Evolutionary conservation across 208 protist genomes (phyloP).

Genomic region (Acanthamoeba lenticulata): DNA sequence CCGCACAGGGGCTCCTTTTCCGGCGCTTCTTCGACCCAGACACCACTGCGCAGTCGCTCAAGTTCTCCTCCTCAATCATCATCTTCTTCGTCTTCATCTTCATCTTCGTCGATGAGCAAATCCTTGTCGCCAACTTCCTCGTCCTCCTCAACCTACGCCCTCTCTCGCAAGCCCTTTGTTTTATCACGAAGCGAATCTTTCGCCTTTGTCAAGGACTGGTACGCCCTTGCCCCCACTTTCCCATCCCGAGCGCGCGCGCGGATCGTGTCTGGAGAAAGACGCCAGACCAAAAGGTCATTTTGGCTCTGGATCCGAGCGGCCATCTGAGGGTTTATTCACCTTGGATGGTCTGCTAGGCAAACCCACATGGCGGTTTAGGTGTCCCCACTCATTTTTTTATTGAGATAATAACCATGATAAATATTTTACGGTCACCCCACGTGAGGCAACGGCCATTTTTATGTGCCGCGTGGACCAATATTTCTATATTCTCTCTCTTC

Average conservation of each 20-base stretch:
- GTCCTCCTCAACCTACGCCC: neutral
- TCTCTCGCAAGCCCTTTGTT: conserved; percentile 14
- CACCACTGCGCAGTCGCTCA: neutral
- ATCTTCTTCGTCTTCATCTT: neutral
- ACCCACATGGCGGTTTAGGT: too few relatives aligned
- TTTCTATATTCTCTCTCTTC: too few relatives aligned
- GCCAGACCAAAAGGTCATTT: too few relatives aligned
- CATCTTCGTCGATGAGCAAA: neutral
- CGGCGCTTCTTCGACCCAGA: neutral
- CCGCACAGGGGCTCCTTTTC: neutral
- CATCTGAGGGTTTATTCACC: too few relatives aligned
- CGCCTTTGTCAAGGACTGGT: conserved; percentile 37
- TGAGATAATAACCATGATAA: too few relatives aligned
- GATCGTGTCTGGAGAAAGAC: neutral
- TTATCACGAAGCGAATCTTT: conserved; percentile 28
- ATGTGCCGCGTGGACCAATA: too few relatives aligned
- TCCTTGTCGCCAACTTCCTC: neutral
- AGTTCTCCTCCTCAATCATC: neutral
- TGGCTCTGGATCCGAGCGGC: too few relatives aligned
- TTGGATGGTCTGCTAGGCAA: too few relatives aligned
- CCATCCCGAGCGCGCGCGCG: neutral
- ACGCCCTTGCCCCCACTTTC: neutral
- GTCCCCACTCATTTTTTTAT: too few relatives aligned
- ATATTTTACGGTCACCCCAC: too few relatives aligned
- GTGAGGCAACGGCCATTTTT: too few relatives aligned